Evolutionary conservation across 192 early-diverging fungal species (phyloP), one percentile per base, ranked within the genome.

Genomic region (Gamsiella multidivaricata): DNA sequence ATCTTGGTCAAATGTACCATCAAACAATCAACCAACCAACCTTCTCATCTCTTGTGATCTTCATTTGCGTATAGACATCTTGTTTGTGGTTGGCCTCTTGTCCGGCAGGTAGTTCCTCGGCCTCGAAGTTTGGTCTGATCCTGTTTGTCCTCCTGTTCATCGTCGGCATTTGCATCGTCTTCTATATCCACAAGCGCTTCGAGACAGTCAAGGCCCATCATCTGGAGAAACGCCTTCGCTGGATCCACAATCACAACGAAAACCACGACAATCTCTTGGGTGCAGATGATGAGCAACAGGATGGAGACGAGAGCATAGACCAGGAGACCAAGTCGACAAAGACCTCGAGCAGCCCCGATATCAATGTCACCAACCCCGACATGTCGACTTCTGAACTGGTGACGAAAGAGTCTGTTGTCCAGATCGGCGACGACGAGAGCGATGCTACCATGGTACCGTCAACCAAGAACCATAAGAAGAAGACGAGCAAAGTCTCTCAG

Each of bases 21-120:
- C 17, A 17, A 15, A 29, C 25, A 17, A 4, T 61, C 22, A 32
- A 26, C 31, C 31, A 32, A 15, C 28, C 10, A 32, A 3, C 6
- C 31, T 54, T 6, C 22, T 12, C 11, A 32, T 32, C 31, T 32
- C 12, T 32, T 36, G 8, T 36, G 15, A 51, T 51, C 20, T 37
- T 42, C 9, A 37, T 10, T 53, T 28, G 3, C 11, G 17, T 17
- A 23, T 61, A 72, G 61, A 50, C 52, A 39, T 74, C 63, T 0
- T 80, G 69, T 18, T 50, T 69, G 10, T 61, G 61, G 43, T 12
- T 72, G 23, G 67, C 82, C 2, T 51, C 54, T 18, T 85, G 84
- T 25, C 69, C 74, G 8, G 45, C 70, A 11, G 81, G 82, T 22
- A 68, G 75, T 39, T 29, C 34, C 5, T 57, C 42, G 2, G 67